These are phyloP conservation scores for Protea cynaroides DNA, from an alignment of 164 flowering plant species.

Conservation along the genomic window DNA sequence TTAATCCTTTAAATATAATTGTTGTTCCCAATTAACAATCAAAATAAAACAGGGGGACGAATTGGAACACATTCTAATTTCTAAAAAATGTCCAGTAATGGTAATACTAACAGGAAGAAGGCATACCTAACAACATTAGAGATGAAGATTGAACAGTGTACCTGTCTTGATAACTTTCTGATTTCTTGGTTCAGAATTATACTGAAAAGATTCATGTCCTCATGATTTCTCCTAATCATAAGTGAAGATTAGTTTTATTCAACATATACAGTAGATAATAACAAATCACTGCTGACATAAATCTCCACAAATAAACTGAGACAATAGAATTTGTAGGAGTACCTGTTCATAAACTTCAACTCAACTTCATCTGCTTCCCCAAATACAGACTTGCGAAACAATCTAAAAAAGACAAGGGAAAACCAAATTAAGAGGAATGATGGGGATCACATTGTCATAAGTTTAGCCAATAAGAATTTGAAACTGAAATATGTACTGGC, in stretches of 20 bases:
- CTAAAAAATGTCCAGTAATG: no score
- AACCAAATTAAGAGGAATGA: not conserved
- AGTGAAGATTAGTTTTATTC: not conserved
- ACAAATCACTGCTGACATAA: not conserved
- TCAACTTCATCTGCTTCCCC: conserved; percentile 95
- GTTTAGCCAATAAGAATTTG: not conserved
- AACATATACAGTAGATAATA: not conserved
- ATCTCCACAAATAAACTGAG: not conserved
- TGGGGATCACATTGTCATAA: not conserved
- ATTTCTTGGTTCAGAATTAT: conserved; percentile 88
- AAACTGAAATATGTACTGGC: no score
- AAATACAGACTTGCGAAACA: conserved; percentile 81
- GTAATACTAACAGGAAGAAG: no score
- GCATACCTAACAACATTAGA: no score
- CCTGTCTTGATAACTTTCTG: conserved; percentile 84
- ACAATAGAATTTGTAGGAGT: conserved; percentile 2
- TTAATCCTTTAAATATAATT: no score
- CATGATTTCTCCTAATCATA: conserved; percentile 68
- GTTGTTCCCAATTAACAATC: no score
- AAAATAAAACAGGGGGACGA: no score
- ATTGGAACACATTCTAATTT: no score
- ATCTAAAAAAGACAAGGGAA: conserved; percentile 36
- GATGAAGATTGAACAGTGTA: conserved; percentile 27
- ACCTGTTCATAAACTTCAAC: conserved; percentile 92
- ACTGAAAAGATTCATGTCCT: conserved; percentile 75